phyloP scores from a whole-genome alignment of 1,284 basidiomycete genomes.

The Lignosus rhinocerotis region DNA sequence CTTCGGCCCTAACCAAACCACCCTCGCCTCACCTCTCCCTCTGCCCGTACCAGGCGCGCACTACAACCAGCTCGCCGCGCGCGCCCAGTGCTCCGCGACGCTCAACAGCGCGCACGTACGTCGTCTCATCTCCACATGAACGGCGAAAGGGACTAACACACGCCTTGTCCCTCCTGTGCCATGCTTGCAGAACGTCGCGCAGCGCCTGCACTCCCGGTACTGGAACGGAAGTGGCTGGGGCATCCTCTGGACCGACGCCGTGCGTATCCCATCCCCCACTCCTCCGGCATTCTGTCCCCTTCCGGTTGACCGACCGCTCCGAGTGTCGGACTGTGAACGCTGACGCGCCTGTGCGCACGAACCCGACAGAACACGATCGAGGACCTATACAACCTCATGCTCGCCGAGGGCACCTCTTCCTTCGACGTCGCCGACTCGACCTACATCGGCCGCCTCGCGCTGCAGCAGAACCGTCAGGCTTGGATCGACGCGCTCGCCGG shows the following conservation, averaged over 20 bases:
- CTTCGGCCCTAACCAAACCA: not conserved
- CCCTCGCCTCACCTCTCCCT: not conserved
- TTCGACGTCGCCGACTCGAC: constrained; percentile 44
- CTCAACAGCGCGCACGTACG: constrained; percentile 9
- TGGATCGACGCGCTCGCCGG: constrained; percentile 46
- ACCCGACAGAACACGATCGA: constrained; percentile 49
- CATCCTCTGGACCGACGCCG: constrained; percentile 51
- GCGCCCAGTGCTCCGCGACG: constrained; percentile 14
- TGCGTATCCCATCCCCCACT: constrained; percentile 26
- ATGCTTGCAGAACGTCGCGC: constrained; percentile 39
- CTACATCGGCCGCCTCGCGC: constrained; percentile 43
- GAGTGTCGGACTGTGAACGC: no score
- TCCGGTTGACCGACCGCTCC: not conserved
- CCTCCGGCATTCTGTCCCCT: not conserved
- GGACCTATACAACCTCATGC: constrained; percentile 56
- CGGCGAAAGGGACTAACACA: not conserved
- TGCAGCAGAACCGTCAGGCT: constrained; percentile 33
- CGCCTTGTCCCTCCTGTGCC: no score
- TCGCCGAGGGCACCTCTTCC: constrained; percentile 39
- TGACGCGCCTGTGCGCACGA: no score
- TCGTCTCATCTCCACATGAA: not conserved
- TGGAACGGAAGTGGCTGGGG: constrained; percentile 40
- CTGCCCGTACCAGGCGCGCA: not conserved
- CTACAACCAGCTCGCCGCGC: not conserved
- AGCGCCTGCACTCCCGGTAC: constrained; percentile 43